A percentile compares a stretch with the other conserved stretches of the same genome.
These are phyloP conservation scores for Nepenthes mirabilis DNA, from an alignment of 148 eudicot species.

Conservation along the genomic window DNA sequence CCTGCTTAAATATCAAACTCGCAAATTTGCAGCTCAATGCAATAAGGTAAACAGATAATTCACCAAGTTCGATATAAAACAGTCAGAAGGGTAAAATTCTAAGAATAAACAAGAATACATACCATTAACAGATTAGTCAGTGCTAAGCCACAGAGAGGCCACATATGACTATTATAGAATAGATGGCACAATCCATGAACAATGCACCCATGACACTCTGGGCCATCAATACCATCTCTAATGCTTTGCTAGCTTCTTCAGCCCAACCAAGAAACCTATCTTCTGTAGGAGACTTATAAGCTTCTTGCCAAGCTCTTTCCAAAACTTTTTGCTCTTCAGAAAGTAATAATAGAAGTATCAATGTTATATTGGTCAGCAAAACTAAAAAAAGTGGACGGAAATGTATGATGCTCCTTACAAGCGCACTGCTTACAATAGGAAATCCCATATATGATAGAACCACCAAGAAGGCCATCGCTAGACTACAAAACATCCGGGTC, in stretches of 20 bases:
- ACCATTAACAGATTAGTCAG: slow-evolving; percentile 10
- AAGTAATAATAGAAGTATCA: slow-evolving; percentile 28
- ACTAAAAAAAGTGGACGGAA: slow-evolving; percentile 57
- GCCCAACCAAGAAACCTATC: slow-evolving; percentile 28
- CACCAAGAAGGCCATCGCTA: slow-evolving; percentile 42
- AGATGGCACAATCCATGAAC: slow-evolving; percentile 53
- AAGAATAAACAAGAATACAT: not conserved
- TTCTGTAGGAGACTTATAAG: slow-evolving; percentile 9
- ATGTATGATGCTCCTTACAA: slow-evolving; percentile 26
- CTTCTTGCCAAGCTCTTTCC: slow-evolving; percentile 14
- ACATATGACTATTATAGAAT: slow-evolving; percentile 37
- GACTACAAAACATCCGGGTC: slow-evolving; percentile 32
- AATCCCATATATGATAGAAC: slow-evolving; percentile 39
- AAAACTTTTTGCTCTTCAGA: slow-evolving; percentile 17
- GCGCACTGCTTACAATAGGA: slow-evolving; percentile 35
- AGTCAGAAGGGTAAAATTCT: not conserved
- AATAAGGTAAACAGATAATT: too few species aligned
- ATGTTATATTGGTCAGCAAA: slow-evolving; percentile 40
- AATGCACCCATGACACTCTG: slow-evolving; percentile 35
- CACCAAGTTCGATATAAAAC: not conserved
- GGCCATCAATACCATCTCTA: slow-evolving; percentile 49
- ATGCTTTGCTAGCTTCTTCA: slow-evolving; percentile 37
- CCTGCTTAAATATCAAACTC: too few species aligned
- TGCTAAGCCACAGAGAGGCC: slow-evolving; percentile 30
- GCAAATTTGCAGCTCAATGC: too few species aligned